A percentile compares a stretch with the other conserved stretches of the same genome.
Evolutionary conservation across 495 filamentous ascomycete genomes (phyloP).

Genomic region (Hypomontagnella submonticulosa): DNA sequence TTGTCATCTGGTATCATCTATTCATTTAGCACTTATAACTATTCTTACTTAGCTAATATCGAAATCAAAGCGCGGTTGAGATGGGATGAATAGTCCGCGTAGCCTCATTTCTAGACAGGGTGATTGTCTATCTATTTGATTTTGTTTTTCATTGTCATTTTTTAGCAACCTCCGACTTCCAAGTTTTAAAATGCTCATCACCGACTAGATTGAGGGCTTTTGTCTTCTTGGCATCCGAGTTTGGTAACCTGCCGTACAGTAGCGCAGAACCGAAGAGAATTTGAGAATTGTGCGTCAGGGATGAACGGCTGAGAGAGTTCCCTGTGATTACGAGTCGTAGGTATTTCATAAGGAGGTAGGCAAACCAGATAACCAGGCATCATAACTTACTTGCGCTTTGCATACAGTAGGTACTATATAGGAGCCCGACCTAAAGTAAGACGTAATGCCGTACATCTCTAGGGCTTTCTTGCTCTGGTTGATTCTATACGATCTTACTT

Average conservation of each 20-base stretch:
- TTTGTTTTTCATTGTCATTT: slow-evolving; percentile 4
- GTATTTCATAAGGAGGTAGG: slow-evolving; percentile 5
- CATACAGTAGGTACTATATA: too few species aligned
- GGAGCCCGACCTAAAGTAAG: too few species aligned
- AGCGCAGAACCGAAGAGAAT: slow-evolving; percentile 30
- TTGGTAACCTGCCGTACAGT: slow-evolving; percentile 36
- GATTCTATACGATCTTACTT: slow-evolving; percentile 8
- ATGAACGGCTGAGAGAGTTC: slow-evolving; percentile 16
- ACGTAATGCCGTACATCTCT: too few species aligned
- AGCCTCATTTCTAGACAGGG: slow-evolving; percentile 7
- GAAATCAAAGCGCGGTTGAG: slow-evolving; percentile 5
- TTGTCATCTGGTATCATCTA: slow-evolving; percentile 33
- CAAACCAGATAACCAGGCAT: not conserved
- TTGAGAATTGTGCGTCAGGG: slow-evolving; percentile 34
- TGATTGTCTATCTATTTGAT: not conserved
- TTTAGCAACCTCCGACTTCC: slow-evolving; percentile 9
- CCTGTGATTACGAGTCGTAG: slow-evolving; percentile 6
- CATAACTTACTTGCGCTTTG: not conserved
- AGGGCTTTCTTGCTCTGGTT: too few species aligned
- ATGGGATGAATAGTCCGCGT: not conserved
- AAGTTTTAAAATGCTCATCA: slow-evolving; percentile 20
- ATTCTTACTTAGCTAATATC: slow-evolving; percentile 4
- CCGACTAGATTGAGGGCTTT: slow-evolving; percentile 24
- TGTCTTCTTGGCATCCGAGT: slow-evolving; percentile 37
- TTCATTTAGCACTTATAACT: slow-evolving; percentile 1